Base-by-base conservation (phyloP, 768 basidiomycete genomes). In the Termitomyces sp. region DNA sequence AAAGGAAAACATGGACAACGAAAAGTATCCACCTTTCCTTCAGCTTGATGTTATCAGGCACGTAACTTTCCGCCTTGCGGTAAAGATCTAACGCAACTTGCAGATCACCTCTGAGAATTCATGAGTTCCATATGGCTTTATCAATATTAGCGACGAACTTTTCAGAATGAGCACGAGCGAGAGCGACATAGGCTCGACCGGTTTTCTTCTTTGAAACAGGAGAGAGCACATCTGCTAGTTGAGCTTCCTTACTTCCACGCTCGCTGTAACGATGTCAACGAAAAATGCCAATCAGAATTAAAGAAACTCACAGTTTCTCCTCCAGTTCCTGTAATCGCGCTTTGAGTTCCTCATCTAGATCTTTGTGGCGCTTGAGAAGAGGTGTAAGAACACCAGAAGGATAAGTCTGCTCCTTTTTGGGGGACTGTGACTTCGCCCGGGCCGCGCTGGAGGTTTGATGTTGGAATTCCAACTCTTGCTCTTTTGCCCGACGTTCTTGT, bases 21-120 rank as follows among this genome's bases (percentile, higher is more conserved):
- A 85, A 87, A 76, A 83, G 79, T 78, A 85, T 85, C 81, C 80
- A 92, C 92, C 92, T 88, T 79, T 90, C 89, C 81, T 86, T 84
- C 49, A 94, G 79, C 69, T 90, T 92, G 71, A 83, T 70, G 66
- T 94, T 93, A 57, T 91, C 87, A n/a, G 92, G 91, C 48, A 92
- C 89, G 62, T 92, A 92, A 5, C 79, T 78, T 68, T 87, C 86
- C 20, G 90, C 91, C 64, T 89, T 88, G 66, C 85, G 84, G 67
- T 92, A 94, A 16, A 93, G 79, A 55, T 90, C 87, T 39, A 94
- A 78, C 3, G 92, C 91, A 2, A 84, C 80, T 64, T 86, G 79
- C n/a, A 92, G 76, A 65, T 92, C 85, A n/a, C 87, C 88, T 76
- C 90, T 92, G 50, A 12, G 53, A 29, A 56, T 49, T 52, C 12